These are phyloP conservation scores for Lantana camara DNA, from an alignment of 257 asterid genomes.

Conservation along the genomic window DNA sequence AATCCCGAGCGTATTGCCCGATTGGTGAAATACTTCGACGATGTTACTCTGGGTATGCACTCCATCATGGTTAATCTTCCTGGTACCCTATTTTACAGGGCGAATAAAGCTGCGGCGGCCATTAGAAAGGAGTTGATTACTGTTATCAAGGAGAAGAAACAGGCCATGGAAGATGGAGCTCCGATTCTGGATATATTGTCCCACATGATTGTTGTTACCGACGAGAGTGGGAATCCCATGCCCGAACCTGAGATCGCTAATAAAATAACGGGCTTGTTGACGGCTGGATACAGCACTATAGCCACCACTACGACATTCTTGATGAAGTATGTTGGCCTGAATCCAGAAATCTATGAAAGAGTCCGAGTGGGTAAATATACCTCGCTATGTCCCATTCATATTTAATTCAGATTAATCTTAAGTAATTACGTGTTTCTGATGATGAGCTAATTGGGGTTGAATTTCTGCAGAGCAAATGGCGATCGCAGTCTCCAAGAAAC, in stretches of 20 bases:
- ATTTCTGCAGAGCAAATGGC: conserved; percentile 52
- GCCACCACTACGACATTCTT: conserved; percentile 52
- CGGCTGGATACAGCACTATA: conserved; percentile 65
- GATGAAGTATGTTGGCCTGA: conserved; percentile 55
- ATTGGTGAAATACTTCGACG: conserved; percentile 48
- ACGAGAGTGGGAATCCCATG: conserved; percentile 39
- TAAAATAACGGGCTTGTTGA: conserved; percentile 57
- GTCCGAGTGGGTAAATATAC: conserved; percentile 42
- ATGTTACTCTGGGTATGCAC: conserved; percentile 52
- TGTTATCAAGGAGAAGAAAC: conserved; percentile 55
- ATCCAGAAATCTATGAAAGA: conserved; percentile 41
- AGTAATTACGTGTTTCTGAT: neutral
- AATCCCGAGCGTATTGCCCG: conserved; percentile 43
- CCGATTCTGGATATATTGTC: conserved; percentile 33
- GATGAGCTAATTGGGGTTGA: too few relatives aligned
- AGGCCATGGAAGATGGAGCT: conserved; percentile 29
- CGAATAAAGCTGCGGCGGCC: conserved; percentile 48
- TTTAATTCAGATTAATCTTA: neutral
- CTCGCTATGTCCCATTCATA: too few relatives aligned
- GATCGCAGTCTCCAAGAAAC: conserved; percentile 41
- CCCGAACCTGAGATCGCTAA: conserved; percentile 57
- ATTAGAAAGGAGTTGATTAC: conserved; percentile 42
- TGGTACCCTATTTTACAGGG: conserved; percentile 44
- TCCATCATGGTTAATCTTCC: conserved; percentile 45
- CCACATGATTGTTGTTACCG: conserved; percentile 43